Base-by-base conservation (phyloP, 2,329 filamentous ascomycete genomes). In the Fonsecaea pugnacius region DNA sequence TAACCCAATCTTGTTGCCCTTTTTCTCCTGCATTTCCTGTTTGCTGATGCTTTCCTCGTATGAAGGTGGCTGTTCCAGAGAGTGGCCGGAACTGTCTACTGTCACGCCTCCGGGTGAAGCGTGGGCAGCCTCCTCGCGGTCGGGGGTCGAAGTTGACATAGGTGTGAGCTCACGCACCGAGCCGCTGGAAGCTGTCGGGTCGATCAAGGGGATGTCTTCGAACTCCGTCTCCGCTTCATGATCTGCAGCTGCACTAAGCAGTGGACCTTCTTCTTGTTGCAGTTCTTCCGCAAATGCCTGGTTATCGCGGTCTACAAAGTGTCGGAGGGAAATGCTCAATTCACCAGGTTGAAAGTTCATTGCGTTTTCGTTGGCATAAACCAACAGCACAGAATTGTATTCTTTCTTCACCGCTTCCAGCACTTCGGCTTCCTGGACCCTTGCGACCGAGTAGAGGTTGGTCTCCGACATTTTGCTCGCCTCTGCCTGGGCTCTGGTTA, bases 301-400 rank as follows among this genome's bases (percentile, higher is more conserved):
- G 53, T 83, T 84, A 68, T 85, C 83, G 50, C 73, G 74, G 36
- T 80, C 76, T n/a, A 84, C 78, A 63, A 85, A 85, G 32, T 76
- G 71, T 75, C 80, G 63, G 30, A 70, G 43, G 2, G 58, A 43
- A 35, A 57, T 24, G 59, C 65, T 66, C 43, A 70, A 60, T 72
- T 73, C 68, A 7, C 71, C 73, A 21, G 71, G 72, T 51, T 71
- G 68, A 54, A 75, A 73, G 27, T 72, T 72, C 62, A 81, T 70
- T 21, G 80, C 79, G 61, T 75, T 75, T 24, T 84, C 80, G 69
- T 80, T 85, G 21, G 85, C 86, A 71, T 88, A 89, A 2, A 89
- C 82, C 9, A 89, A 78, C 0, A 89, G 73, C 2, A 82, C 84
- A 8, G 78, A 80, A 35, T 75, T 78, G 58, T 80, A 79, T 68